Evolutionary conservation across 208 protist species (phyloP), one percentile per base, ranked within the genome.

Genomic region (Crithidia mellificae): DNA sequence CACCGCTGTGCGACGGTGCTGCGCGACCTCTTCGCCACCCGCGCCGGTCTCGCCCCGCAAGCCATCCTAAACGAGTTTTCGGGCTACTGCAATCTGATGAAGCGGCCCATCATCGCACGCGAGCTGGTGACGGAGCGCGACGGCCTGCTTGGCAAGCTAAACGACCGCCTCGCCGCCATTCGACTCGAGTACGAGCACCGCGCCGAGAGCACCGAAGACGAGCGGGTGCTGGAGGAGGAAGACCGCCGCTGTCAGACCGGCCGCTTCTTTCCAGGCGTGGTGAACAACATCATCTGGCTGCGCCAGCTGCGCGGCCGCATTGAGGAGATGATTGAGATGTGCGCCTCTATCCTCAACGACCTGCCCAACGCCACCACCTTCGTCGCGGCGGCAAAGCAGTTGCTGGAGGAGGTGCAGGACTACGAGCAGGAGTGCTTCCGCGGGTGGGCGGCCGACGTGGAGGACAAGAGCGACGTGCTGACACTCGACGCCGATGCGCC

Each of bases 211-310:
- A 79, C 72, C 3, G 87, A 93, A 52, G 77, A 93, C 41, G 88
- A 95, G 49, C 51, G 50, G 9, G 63, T 92, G 24, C 74, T 94
- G 24, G 89, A 95, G 50, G 84, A 93, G 54, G 87, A 97, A 54
- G 93, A 97, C 74, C 79, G 83, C 12, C 78, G 81, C 36, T 95
- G 83, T 72, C 93, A 97, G 57, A 82, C 93, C 11, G 91, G 93
- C 9, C 88, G 93, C 32, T 94, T 94, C 66, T 88, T 97, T 74
- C 93, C 93, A 1, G 91, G 84, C 34, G 88, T 97, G 15, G 90
- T 95, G 55, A 97, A 97, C 77, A 93, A 91, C 68, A 85, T 96
- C 65, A 88, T 96, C 53, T 97, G 91, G 90, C 80, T 96, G 6
- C 88, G 93, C 24, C 93, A 96, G 78, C 74, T 96, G 9, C 76